A percentile compares a stretch with the other conserved stretches of the same genome.
Evolutionary conservation across 305 asterid species (phyloP).

Genomic region (Solanum hybrid): DNA sequence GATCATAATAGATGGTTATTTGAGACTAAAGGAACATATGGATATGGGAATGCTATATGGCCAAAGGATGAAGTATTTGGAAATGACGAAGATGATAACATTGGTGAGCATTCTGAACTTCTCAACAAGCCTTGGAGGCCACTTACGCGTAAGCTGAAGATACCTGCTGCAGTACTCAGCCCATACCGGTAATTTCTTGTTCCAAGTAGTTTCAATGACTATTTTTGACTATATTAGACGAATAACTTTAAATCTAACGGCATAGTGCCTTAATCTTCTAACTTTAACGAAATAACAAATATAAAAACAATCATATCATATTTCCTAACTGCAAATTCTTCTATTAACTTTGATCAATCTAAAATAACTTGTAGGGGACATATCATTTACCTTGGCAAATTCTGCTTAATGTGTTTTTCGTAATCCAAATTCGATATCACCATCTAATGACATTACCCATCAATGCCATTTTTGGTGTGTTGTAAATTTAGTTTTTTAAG

Average conservation of each 20-base stretch:
- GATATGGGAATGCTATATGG: slow-evolving; percentile 97
- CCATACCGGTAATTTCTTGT: slow-evolving; percentile 60
- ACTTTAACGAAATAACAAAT: not conserved
- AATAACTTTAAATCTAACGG: not conserved
- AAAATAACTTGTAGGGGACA: not conserved
- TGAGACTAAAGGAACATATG: slow-evolving; percentile 92
- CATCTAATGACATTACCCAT: not conserved
- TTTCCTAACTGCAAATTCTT: not conserved
- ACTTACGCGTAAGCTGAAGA: slow-evolving; percentile 78
- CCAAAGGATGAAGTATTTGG: slow-evolving; percentile 62
- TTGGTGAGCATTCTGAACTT: slow-evolving; percentile 57
- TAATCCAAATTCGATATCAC: not conserved
- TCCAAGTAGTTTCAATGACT: not conserved
- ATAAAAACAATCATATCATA: not conserved
- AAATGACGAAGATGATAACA: slow-evolving; percentile 39
- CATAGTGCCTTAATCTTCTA: not conserved
- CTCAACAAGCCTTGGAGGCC: slow-evolving; percentile 95
- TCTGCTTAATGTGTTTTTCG: not conserved
- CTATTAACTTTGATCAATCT: not conserved
- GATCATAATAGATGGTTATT: slow-evolving; percentile 92
- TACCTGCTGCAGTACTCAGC: slow-evolving; percentile 78
- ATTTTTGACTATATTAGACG: not conserved
- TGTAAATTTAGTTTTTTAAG: not conserved
- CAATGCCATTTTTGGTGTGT: not conserved
- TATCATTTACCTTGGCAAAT: not conserved